phyloP scores from a whole-genome alignment of 164 flowering plant genomes.

The Magnolia sinica region DNA sequence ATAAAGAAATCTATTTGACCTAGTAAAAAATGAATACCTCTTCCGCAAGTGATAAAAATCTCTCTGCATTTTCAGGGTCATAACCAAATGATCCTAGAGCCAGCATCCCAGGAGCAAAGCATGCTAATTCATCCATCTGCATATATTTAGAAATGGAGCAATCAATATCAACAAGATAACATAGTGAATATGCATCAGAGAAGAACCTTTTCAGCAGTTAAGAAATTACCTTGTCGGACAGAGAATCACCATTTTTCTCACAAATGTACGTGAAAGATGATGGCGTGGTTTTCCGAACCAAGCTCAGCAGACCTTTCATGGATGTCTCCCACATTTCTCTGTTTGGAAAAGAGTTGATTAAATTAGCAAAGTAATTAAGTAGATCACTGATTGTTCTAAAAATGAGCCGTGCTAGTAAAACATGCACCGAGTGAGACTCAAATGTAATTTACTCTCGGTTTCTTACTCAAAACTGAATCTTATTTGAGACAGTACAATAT shows the following conservation, averaged over 20 bases:
- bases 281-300: slow-evolving; percentile 75
- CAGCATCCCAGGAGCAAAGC: slow-evolving; percentile 99
- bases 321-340: slow-evolving; percentile 99
- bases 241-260: slow-evolving; percentile 75
- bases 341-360: slow-evolving; percentile 10
- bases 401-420: not conserved
- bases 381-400: not conserved
- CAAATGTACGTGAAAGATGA: slow-evolving; percentile 87
- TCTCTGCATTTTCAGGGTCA: slow-evolving; percentile 60
- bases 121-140: slow-evolving; percentile 99
- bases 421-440: not conserved
- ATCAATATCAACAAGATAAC: not conserved
- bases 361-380: not conserved
- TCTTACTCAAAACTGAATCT: not conserved
- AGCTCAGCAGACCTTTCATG: slow-evolving; percentile 80
- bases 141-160: slow-evolving; percentile 10
- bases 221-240: slow-evolving; percentile 64
- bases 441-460: not conserved
- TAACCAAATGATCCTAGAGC: slow-evolving; percentile 92
- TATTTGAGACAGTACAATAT: not conserved
- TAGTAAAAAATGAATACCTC: slow-evolving; percentile 51
- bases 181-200: not conserved
- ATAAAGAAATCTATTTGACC: not conserved
- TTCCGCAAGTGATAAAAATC: slow-evolving; percentile 79
- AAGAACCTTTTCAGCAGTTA: not conserved